Conservation (phyloP, 148 eudicot species). For the Persicaria maculosa region DNA sequence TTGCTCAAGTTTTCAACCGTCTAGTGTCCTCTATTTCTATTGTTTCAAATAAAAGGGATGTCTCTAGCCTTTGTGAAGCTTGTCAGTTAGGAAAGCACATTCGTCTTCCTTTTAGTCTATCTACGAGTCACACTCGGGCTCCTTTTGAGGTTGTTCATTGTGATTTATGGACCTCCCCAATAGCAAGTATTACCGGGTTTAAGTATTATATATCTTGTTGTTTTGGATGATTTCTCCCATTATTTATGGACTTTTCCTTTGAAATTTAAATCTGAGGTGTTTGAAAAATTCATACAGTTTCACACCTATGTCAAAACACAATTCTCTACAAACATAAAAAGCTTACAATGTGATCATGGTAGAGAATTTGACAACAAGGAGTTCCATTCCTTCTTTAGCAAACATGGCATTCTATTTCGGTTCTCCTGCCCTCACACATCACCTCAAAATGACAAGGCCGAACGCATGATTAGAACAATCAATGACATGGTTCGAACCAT, state of each 20-base stretch:
- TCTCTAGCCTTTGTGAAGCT: background rate
- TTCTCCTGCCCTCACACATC: constrained; percentile 10
- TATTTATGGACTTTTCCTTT: background rate
- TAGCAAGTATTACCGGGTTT: background rate
- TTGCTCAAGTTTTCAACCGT: background rate
- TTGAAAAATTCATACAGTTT: background rate
- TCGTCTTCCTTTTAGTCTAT: background rate
- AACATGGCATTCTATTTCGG: background rate
- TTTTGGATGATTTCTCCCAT: background rate
- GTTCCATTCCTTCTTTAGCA: background rate
- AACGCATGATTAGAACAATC: constrained; percentile 1
- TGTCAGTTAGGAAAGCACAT: background rate
- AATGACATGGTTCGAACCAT: background rate
- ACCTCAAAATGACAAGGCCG: background rate
- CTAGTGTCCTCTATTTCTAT: background rate
- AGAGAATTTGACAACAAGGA: background rate
- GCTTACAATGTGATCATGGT: background rate
- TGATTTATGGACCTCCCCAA: background rate
- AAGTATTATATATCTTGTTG: background rate
- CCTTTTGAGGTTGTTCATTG: background rate
- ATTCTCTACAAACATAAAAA: background rate
- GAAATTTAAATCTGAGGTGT: background rate
- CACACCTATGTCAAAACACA: background rate
- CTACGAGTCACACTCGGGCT: background rate
- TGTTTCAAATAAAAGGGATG: no score